Conservation (phyloP, 2,329 filamentous ascomycete genomes). For the Microsporum canis region DNA sequence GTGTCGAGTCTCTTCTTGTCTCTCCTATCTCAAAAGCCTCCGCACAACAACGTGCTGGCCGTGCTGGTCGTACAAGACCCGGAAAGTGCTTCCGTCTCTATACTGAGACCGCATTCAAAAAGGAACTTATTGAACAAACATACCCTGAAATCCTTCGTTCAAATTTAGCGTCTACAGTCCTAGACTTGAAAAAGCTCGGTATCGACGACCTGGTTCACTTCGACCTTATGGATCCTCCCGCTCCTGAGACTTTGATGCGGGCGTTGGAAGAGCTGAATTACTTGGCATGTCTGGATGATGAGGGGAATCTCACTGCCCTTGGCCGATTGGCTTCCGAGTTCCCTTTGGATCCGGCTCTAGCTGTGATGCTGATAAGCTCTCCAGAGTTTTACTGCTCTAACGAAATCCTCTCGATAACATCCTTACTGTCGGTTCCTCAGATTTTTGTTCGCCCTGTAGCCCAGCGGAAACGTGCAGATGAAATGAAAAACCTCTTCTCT, state of each 20-base stretch:
- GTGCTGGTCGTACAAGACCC: slow-evolving; percentile 94
- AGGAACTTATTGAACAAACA: slow-evolving; percentile 93
- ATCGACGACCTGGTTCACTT: slow-evolving; percentile 95
- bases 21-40: slow-evolving; percentile 97
- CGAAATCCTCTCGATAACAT: slow-evolving; percentile 90
- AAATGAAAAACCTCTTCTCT: slow-evolving; percentile 91
- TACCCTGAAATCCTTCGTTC: slow-evolving; percentile 92
- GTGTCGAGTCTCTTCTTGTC: slow-evolving; percentile 93
- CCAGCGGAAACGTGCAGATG: slow-evolving; percentile 81
- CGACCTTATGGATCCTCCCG: slow-evolving; percentile 95
- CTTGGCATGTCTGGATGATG: slow-evolving; percentile 88
- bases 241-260: slow-evolving; percentile 96
- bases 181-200: slow-evolving; percentile 95
- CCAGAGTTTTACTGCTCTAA: slow-evolving; percentile 99
- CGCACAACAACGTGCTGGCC: slow-evolving; percentile 92
- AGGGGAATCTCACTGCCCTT: slow-evolving; percentile 79
- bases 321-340: slow-evolving; percentile 88
- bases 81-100: slow-evolving; percentile 98
- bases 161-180: slow-evolving; percentile 85
- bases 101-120: slow-evolving; percentile 91
- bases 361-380: slow-evolving; percentile 95
- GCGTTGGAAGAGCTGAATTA: slow-evolving; percentile 97
- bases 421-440: slow-evolving; percentile 86
- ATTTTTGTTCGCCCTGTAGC: slow-evolving; percentile 80
- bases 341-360: slow-evolving; percentile 82